Conservation (phyloP, 768 basidiomycete genomes). For the Boletus sensibilis region DNA sequence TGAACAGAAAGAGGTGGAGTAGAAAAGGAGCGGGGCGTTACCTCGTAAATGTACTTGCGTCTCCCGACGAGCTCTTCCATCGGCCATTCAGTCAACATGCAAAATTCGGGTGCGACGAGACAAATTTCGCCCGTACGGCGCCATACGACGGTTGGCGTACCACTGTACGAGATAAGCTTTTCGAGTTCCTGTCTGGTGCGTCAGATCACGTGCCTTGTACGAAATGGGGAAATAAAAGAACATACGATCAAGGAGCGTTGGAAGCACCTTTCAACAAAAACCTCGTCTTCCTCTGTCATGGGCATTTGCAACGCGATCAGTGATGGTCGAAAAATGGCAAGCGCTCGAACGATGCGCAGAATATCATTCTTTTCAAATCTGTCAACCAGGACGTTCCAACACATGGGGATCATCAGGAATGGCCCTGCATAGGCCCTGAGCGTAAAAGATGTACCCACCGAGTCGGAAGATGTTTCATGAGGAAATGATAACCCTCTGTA, state of each 20-base stretch:
- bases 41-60: slow-evolving; percentile 47
- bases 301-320: slow-evolving; percentile 98
- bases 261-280: slow-evolving; percentile 95
- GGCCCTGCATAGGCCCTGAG: slow-evolving; percentile 38
- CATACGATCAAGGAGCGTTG: slow-evolving; percentile 87
- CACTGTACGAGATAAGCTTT: slow-evolving; percentile 95
- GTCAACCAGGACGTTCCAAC: slow-evolving; percentile 29
- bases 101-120: slow-evolving; percentile 94
- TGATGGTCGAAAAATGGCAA: slow-evolving; percentile 95
- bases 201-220: neutral
- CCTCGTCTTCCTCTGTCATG: slow-evolving; percentile 90
- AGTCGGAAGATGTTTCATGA: slow-evolving; percentile 89
- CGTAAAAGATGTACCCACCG: slow-evolving; percentile 56
- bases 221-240: neutral
- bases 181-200: slow-evolving; percentile 74
- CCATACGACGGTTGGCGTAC: slow-evolving; percentile 98
- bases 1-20: slow-evolving; percentile 18
- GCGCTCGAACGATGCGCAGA: slow-evolving; percentile 87
- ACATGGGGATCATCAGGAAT: slow-evolving; percentile 36
- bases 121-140: slow-evolving; percentile 97
- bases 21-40: slow-evolving; percentile 24
- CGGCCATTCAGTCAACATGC: slow-evolving; percentile 89
- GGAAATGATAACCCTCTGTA: slow-evolving; percentile 92
- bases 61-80: slow-evolving; percentile 72
- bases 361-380: slow-evolving; percentile 98